phyloP scores from a whole-genome alignment of 768 basidiomycete genomes.

The Candolleomyces aberdarensis region DNA sequence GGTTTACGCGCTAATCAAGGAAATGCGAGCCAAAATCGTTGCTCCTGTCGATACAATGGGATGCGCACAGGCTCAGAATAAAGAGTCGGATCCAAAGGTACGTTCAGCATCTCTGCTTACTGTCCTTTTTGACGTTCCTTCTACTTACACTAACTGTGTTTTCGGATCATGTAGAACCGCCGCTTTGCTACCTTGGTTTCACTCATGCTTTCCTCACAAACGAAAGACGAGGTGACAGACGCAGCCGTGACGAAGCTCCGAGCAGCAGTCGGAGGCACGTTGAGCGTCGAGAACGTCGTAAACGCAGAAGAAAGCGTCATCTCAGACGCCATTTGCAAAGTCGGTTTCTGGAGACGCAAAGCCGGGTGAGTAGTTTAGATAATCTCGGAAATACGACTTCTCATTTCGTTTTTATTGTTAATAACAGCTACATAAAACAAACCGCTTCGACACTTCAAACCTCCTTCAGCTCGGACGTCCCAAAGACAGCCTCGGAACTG shows the following conservation, averaged over 20 bases:
- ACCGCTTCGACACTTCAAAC: constrained; percentile 68
- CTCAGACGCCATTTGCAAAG: constrained; percentile 76
- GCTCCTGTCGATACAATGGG: constrained; percentile 96
- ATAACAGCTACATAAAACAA: constrained; percentile 65
- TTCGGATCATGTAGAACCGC: constrained; percentile 49
- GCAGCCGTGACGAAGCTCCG: constrained; percentile 77
- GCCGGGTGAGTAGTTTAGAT: constrained; percentile 54
- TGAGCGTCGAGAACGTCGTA: constrained; percentile 71
- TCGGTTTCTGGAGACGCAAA: constrained; percentile 91
- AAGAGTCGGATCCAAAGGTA: constrained; percentile 68
- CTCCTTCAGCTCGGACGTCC: constrained; percentile 80
- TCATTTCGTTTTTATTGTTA: background rate
- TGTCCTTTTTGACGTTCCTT: background rate
- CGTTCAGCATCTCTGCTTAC: background rate
- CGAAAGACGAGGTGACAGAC: constrained; percentile 87
- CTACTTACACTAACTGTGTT: background rate
- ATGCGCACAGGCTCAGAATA: constrained; percentile 65
- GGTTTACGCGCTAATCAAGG: constrained; percentile 66
- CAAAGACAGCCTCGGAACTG: constrained; percentile 83
- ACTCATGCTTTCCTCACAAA: constrained; percentile 94
- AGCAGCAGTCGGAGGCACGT: constrained; percentile 67
- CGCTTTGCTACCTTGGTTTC: constrained; percentile 87
- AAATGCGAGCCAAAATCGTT: constrained; percentile 66
- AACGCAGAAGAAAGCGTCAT: constrained; percentile 61
- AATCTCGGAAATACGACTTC: background rate